Base-by-base conservation (phyloP, 192 early-diverging fungal genomes). In the Coemansia sp. region DNA sequence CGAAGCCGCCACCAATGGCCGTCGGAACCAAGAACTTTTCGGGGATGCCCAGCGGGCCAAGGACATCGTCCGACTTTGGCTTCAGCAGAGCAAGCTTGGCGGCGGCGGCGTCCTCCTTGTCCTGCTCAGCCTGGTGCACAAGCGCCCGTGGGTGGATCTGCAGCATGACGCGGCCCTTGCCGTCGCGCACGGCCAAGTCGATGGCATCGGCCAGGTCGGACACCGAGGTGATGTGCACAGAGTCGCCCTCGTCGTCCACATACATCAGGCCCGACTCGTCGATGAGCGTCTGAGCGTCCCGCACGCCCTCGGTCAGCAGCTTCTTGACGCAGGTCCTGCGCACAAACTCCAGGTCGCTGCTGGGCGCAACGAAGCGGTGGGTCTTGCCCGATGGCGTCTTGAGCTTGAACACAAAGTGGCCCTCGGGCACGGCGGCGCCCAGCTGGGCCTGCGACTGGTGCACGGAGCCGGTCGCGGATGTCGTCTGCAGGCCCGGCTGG, bases 231-330 rank as follows among this genome's bases (percentile, higher is more conserved):
- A 98, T 86, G 64, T 89, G 83, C 35, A 98, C 92, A 59, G 86
- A 76, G 73, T 98, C 96, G 38, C 89, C 86, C 53, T 98, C 96
- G 60, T 98, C 96, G 69, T 98, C 96, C 62, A 93, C 73, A 68
- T 96, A 98, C 1, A 89, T 89, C 35, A 94, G 68, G 74, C 84
- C 81, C 46, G 67, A 77, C 81, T 74, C 82, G 69, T 70, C 79
- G 63, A 68, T 71, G 64, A 71, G 76, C 35, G 45, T 60, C 63
- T 81, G 70, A 5, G 78, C 74, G 20, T 85, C 76, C 27, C 65
- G 74, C 32, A 86, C 68, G 25, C 88, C 85, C 68, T 90, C 89
- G 8, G 82, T 71, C 29, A 85, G 63, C 62, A 87, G 84, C 65
- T 91, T 91, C 45, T 84, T 78, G 40, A 83, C 67, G 32, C 91